phyloP scores from a whole-genome alignment of 2,329 filamentous ascomycete genomes.

The Fusarium sp. region DNA sequence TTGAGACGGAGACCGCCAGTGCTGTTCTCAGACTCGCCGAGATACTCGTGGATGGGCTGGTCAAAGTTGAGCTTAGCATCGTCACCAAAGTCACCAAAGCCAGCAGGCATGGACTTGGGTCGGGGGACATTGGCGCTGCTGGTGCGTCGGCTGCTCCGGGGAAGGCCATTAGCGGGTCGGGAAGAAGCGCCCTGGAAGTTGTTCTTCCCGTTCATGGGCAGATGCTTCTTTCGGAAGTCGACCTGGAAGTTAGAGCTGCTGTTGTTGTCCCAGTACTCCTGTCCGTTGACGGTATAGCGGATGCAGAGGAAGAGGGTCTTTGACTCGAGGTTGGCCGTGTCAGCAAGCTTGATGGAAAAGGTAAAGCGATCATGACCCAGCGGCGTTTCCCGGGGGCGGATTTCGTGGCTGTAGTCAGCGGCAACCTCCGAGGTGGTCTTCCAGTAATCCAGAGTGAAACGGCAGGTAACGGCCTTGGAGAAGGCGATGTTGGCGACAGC shows the following conservation, averaged over 20 bases:
- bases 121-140: conserved; percentile 56
- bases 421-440: conserved; percentile 95
- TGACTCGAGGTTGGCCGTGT: conserved; percentile 88
- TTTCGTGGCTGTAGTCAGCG: conserved; percentile 87
- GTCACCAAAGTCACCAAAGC: conserved; percentile 77
- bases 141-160: conserved; percentile 72
- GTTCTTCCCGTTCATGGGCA: conserved; percentile 69
- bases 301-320: conserved; percentile 95
- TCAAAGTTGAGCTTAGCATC: conserved; percentile 68
- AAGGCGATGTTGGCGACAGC: conserved; percentile 90
- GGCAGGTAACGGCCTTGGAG: conserved; percentile 86
- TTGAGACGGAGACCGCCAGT: conserved; percentile 74
- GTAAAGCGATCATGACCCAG: conserved; percentile 87
- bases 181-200: conserved; percentile 61
- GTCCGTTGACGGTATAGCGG: conserved; percentile 83
- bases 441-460: conserved; percentile 98
- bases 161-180: conserved; percentile 65
- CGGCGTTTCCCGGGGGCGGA: conserved; percentile 71
- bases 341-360: conserved; percentile 92
- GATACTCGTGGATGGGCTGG: conserved; percentile 68
- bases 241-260: conserved; percentile 87
- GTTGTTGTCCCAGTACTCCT: conserved; percentile 98
- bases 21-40: conserved; percentile 69
- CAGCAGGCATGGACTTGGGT: conserved; percentile 65
- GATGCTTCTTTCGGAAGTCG: conserved; percentile 85